These are phyloP conservation scores for Zea luxurians DNA, from an alignment of 176 grass and related monocot genomes.

Conservation along the genomic window DNA sequence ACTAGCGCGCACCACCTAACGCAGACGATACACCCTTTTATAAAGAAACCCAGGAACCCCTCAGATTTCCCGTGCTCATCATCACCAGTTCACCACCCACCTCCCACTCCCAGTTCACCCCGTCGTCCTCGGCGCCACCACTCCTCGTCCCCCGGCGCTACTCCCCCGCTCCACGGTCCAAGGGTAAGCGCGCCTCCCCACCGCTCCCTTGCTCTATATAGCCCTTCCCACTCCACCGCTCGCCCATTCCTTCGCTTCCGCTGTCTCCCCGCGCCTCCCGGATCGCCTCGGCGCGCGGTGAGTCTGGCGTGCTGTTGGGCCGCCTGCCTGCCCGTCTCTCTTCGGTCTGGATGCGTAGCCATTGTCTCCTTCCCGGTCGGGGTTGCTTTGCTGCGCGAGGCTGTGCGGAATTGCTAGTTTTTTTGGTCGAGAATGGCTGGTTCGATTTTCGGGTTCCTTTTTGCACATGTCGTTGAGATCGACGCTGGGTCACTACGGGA, in stretches of 20 bases:
- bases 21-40: background rate
- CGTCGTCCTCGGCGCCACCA: background rate
- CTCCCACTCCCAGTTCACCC: background rate
- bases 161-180: slow-evolving; percentile 34
- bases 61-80: slow-evolving; percentile 33
- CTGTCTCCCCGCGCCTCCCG: background rate
- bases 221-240: background rate
- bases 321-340: background rate
- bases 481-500: background rate
- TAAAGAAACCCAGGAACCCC: slow-evolving; percentile 30
- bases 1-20: background rate
- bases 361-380: background rate
- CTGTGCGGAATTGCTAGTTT: background rate
- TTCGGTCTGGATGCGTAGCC: background rate
- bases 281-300: slow-evolving; percentile 32
- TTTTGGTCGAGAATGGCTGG: background rate
- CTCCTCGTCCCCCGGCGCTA: slow-evolving; percentile 29
- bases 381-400: background rate
- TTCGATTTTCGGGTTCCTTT: background rate
- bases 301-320: background rate
- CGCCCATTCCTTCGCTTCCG: background rate
- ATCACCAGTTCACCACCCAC: background rate
- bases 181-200: slow-evolving; percentile 45
- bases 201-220: slow-evolving; percentile 19
- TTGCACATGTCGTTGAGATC: background rate